Conservation (phyloP, 176 grass and related monocot species). For the barley (Hordeum vulgare) region MorexV3_pseudomolecules_assembly NC_058518.1:509459149-509459648, state of each 20-base stretch:
- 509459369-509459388: conserved; percentile 66
- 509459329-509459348: background rate
- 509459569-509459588: background rate
- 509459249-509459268: conserved; percentile 45
- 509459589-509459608: background rate
- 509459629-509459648: background rate
- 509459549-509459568: background rate
- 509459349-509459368: background rate
- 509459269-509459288: background rate
- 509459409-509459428: background rate
- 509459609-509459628: background rate
- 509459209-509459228: conserved; percentile 31
- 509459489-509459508: too few species aligned
- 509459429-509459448: background rate
- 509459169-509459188: conserved; percentile 27
- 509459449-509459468: background rate
- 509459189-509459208: conserved; percentile 27
- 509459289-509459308: background rate
- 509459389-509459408: conserved; percentile 23
- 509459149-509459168: conserved; percentile 30
- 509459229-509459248: conserved; percentile 6
- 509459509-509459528: too few species aligned
- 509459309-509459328: background rate
- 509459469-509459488: background rate
- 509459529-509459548: background rate